Evolutionary conservation across 176 grass and related monocot genomes (phyloP), one percentile per base, ranked within the genome.

Genomic region (Carex myosuroides): DNA sequence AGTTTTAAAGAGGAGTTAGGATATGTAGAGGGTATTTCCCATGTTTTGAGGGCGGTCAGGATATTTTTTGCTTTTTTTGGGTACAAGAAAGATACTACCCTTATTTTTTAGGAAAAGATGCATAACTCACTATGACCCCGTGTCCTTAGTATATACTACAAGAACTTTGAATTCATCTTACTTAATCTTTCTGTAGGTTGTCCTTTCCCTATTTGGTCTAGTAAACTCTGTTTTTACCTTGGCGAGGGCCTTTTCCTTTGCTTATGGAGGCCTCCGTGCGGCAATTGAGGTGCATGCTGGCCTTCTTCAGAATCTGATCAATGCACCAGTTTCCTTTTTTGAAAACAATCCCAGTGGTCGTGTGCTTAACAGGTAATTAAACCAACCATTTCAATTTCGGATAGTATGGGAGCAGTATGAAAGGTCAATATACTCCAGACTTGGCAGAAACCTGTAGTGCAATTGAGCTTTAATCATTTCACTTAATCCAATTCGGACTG

Each of bases 191-290:
- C 52, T 89, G 8, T 89, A 98, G 95, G 84, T 85, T 78, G 81
- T 98, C 54, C 92, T 98, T 66, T 88, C 89, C 81, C 50, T 85
- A 8, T 94, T 98, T 93, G 95, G 95, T n/a, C 75, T 92, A 58
- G 87, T 93, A 32, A 98, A 98, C 80, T 98, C 95, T 18, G 44
- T 93, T 70, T 98, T 98, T 68, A 98, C 92, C 16, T 85, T 94
- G 81, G 92, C 69, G 87, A 93, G 95, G 76, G 92, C 95, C 50
- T 94, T 98, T 71, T 93, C 92, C 84, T 94, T 98, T 84, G 89
- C 95, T 76, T 93, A 93, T 58, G 95, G 95, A 35, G 95, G 95
- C 46, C 90, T 98, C 44, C 70, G 81, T 65, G 92, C 95, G 41
- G 95, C 95, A 83, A 72, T 98, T 85, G 88, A 90, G 73, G 92